A percentile compares a stretch with the other conserved stretches of the same genome.
Evolutionary conservation across 805 yeast genomes (phyloP).

Genomic region (Kluyveromyces siamensis): DNA sequence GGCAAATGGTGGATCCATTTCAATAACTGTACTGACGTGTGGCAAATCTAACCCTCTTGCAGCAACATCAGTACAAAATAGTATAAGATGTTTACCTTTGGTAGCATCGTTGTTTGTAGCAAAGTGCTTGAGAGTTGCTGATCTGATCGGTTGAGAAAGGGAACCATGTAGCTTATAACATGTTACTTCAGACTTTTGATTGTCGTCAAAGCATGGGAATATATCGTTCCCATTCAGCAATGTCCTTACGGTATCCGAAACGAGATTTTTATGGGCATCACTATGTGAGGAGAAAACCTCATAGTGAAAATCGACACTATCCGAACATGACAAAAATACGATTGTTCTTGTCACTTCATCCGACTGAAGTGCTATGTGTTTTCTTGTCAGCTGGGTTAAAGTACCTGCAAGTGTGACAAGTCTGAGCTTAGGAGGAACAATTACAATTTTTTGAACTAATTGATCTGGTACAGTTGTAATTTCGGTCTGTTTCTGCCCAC

Average conservation of each 20-base stretch:
- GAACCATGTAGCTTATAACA: constrained; percentile 84
- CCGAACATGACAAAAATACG: constrained; percentile 89
- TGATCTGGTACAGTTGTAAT: constrained; percentile 76
- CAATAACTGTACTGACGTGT: constrained; percentile 74
- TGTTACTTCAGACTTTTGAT: constrained; percentile 33
- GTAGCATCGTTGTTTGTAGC: constrained; percentile 31
- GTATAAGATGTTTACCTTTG: constrained; percentile 47
- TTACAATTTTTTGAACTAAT: constrained; percentile 65
- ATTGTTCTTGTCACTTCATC: constrained; percentile 46
- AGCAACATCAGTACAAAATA: constrained; percentile 96
- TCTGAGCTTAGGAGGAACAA: constrained; percentile 88
- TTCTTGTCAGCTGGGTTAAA: constrained; percentile 40
- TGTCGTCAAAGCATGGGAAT: constrained; percentile 27
- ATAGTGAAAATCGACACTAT: constrained; percentile 92
- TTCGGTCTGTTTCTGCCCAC: constrained; percentile 16
- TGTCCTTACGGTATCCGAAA: constrained; percentile 28
- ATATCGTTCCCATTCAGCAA: constrained; percentile 21
- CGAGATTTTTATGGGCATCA: constrained; percentile 34
- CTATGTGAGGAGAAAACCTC: constrained; percentile 50
- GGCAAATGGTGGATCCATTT: constrained; percentile 91
- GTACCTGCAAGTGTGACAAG: constrained; percentile 70
- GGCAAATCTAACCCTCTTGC: constrained; percentile 95
- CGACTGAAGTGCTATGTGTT: constrained; percentile 13
- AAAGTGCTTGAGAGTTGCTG: constrained; percentile 64
- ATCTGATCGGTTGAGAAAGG: constrained; percentile 72